These are phyloP conservation scores for Pyrenophora teres DNA, from an alignment of 2,329 filamentous ascomycete species.

Conservation along the genomic window DNA sequence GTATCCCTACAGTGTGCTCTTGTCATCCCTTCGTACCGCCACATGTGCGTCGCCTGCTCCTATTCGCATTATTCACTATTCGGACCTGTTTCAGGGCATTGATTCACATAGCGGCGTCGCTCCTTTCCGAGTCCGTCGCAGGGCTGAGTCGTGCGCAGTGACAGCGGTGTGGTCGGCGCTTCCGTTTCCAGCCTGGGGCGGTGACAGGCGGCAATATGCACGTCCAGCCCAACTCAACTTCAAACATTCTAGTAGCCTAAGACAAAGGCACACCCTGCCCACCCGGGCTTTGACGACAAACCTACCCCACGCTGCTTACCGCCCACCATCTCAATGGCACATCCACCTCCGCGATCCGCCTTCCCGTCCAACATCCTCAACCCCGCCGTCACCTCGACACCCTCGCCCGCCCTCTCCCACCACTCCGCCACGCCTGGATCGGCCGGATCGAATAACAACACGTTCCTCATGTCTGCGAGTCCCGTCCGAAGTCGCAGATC, in stretches of 20 bases:
- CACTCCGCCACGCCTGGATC: slow-evolving; percentile 53
- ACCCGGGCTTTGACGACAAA: slow-evolving; percentile 23
- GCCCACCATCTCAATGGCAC: slow-evolving; percentile 37
- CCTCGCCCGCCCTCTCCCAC: slow-evolving; percentile 47
- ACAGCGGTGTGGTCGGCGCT: slow-evolving; percentile 16
- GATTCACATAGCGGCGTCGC: not conserved
- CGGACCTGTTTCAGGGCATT: not conserved
- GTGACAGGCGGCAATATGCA: slow-evolving; percentile 15
- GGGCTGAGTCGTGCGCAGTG: slow-evolving; percentile 12
- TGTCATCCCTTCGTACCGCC: not conserved
- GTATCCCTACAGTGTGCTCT: too few species aligned
- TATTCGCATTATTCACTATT: not conserved
- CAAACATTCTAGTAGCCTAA: slow-evolving; percentile 27
- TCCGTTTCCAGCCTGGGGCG: slow-evolving; percentile 16
- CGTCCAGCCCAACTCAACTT: slow-evolving; percentile 21
- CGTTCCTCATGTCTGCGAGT: slow-evolving; percentile 84
- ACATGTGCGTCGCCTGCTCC: not conserved
- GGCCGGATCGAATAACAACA: slow-evolving; percentile 69
- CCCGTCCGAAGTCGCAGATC: slow-evolving; percentile 60
- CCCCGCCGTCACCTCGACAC: slow-evolving; percentile 40
- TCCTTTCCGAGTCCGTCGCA: slow-evolving; percentile 3
- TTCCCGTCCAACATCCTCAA: slow-evolving; percentile 25
- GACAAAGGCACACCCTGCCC: slow-evolving; percentile 27
- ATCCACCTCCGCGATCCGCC: slow-evolving; percentile 26
- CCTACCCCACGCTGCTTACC: slow-evolving; percentile 13